A percentile compares a stretch with the other conserved stretches of the same genome.
Conservation (phyloP, 352 stramenopile genomes). For the Discostella stelligera region DNA sequence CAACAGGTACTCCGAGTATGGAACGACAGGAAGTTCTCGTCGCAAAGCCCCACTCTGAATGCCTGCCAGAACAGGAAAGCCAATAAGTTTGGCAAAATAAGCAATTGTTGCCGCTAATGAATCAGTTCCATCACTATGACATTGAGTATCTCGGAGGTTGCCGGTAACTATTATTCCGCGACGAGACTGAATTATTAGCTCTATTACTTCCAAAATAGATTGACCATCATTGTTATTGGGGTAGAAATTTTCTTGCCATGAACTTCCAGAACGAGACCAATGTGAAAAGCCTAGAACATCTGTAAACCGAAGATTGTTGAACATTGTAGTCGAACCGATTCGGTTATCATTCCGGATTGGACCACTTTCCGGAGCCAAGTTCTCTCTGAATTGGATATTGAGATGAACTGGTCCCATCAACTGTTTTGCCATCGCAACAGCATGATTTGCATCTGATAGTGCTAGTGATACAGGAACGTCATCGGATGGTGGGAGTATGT, state of each 20-base stretch:
- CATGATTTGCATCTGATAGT: constrained; percentile 76
- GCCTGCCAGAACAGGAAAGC: constrained; percentile 72
- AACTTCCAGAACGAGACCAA: constrained; percentile 61
- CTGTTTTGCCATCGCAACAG: constrained; percentile 56
- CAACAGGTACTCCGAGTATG: constrained; percentile 79
- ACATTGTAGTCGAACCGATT: constrained; percentile 57
- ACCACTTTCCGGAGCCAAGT: constrained; percentile 74
- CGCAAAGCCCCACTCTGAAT: constrained; percentile 62
- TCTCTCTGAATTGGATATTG: constrained; percentile 83
- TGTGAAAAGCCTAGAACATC: constrained; percentile 65
- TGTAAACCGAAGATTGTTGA: constrained; percentile 68
- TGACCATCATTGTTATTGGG: constrained; percentile 11
- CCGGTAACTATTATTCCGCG: constrained; percentile 77
- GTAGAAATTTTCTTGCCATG: constrained; percentile 53
- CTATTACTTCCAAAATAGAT: constrained; percentile 39
- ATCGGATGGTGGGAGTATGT: constrained; percentile 73
- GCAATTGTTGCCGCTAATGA: constrained; percentile 48
- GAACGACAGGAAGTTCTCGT: constrained; percentile 61
- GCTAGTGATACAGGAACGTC: constrained; percentile 74
- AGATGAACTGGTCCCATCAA: constrained; percentile 73
- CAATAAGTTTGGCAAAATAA: constrained; percentile 64
- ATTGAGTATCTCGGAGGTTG: constrained; percentile 53
- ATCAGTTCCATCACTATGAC: constrained; percentile 24
- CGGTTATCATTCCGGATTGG: constrained; percentile 72
- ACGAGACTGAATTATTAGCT: constrained; percentile 61